Conservation (phyloP, 306 rosid genomes). For the Styphnolobium japonicum region DNA sequence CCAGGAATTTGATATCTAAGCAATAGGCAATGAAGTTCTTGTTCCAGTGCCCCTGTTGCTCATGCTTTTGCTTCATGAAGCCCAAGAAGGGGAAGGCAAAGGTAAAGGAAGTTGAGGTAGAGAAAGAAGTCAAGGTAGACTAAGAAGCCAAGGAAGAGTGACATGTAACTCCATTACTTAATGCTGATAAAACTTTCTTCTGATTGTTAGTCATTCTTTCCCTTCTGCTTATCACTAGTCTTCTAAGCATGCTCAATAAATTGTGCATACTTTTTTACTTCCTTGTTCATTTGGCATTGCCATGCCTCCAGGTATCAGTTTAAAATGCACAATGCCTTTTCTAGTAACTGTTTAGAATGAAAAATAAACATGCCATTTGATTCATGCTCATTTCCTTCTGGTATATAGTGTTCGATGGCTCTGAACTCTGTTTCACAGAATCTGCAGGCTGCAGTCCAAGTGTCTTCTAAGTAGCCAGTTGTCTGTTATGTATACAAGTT, state of each 20-base stretch:
- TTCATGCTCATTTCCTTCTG: not conserved
- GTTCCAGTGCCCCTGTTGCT: conserved; percentile 38
- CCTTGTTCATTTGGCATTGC: conserved; percentile 1
- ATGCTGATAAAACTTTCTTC: not conserved
- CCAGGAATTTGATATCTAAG: conserved; percentile 16
- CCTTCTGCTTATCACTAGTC: not conserved
- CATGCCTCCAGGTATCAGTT: not conserved
- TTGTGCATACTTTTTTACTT: not conserved
- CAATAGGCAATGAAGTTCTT: conserved; percentile 30
- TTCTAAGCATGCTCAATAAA: not conserved
- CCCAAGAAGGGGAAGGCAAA: conserved; percentile 45
- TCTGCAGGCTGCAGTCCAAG: not conserved
- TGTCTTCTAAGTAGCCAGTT: not conserved
- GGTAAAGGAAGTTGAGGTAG: conserved; percentile 32
- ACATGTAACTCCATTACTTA: conserved; percentile 6
- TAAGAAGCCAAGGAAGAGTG: conserved; percentile 40
- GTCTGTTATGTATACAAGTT: not conserved
- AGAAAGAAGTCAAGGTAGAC: conserved; percentile 29
- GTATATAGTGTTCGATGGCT: not conserved
- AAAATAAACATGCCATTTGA: not conserved
- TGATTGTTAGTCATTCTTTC: not conserved
- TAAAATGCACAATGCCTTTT: not conserved
- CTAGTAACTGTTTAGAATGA: not conserved
- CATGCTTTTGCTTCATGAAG: conserved; percentile 37
- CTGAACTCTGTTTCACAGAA: not conserved